Percentiles rank a stretch among this genome's conserved stretches.
Evolutionary conservation across 306 rosid genomes (phyloP).

Genomic region (Cucurbita pepo): DNA sequence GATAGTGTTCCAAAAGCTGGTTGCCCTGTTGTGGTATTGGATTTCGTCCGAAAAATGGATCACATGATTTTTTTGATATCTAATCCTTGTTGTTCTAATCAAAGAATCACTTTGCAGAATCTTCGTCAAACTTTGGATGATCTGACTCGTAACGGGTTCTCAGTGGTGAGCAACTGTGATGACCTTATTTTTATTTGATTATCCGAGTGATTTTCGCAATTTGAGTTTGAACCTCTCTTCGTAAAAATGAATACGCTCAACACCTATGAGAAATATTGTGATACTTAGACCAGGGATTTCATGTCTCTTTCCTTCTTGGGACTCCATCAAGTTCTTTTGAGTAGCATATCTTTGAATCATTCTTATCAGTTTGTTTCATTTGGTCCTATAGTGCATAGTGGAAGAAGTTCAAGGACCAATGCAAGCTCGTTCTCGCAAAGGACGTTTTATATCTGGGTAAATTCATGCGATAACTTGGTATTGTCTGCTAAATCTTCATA

Average conservation of each 20-base stretch:
- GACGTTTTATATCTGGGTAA: slow-evolving; percentile 87
- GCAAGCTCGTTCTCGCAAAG: slow-evolving; percentile 80
- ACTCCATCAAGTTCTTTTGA: background rate
- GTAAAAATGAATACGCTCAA: background rate
- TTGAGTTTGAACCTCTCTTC: background rate
- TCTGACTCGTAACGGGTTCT: slow-evolving; percentile 65
- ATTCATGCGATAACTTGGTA: background rate
- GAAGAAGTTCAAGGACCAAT: slow-evolving; percentile 94
- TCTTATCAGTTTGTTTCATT: slow-evolving; percentile 11
- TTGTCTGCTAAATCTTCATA: background rate
- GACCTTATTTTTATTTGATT: background rate
- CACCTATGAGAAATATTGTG: background rate
- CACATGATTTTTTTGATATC: background rate
- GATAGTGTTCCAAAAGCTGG: slow-evolving; percentile 88
- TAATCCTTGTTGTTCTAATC: slow-evolving; percentile 7
- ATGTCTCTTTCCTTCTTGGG: background rate
- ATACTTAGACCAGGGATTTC: background rate
- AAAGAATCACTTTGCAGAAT: slow-evolving; percentile 43
- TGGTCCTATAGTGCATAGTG: slow-evolving; percentile 63
- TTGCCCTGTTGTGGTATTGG: slow-evolving; percentile 81
- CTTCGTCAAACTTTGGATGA: slow-evolving; percentile 94
- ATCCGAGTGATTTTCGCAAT: background rate
- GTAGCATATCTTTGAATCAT: background rate
- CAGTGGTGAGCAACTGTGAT: slow-evolving; percentile 50
- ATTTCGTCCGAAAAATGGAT: background rate